Percentiles rank a stretch among this genome's conserved stretches.
These are phyloP conservation scores for Phytophthora megakarya DNA, from an alignment of 352 stramenopile species.

Conservation along the genomic window DNA sequence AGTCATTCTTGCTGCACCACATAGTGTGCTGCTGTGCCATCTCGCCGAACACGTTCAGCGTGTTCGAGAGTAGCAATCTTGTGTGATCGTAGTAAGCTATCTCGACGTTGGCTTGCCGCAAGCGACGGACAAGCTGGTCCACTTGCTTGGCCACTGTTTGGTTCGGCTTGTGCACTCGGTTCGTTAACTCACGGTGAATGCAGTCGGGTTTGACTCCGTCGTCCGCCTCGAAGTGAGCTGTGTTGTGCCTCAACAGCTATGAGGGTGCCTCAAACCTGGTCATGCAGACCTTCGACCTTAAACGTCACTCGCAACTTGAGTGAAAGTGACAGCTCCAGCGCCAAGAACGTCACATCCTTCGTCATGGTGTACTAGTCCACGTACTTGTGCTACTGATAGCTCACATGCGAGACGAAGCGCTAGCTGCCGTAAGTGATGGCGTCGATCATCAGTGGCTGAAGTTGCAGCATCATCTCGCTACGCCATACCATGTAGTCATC, in stretches of 20 bases:
- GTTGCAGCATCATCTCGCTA: no score
- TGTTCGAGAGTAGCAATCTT: not conserved
- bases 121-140: not conserved
- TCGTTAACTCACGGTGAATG: not conserved
- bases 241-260: not conserved
- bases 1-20: not conserved
- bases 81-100: not conserved
- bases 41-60: not conserved
- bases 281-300: not conserved
- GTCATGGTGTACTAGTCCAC: not conserved
- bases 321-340: not conserved
- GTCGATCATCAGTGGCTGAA: no score
- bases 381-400: not conserved
- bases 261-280: not conserved
- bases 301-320: not conserved
- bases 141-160: not conserved
- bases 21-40: not conserved
- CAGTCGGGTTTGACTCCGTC: not conserved
- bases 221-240: not conserved
- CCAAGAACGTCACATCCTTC: not conserved
- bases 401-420: no score
- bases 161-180: not conserved
- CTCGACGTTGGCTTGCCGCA: not conserved
- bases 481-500: no score
- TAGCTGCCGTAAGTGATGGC: no score